Evolutionary conservation across 2,329 filamentous ascomycete genomes (phyloP), one percentile per base, ranked within the genome.

Genomic region (Domatiomyces catenatus): DNA sequence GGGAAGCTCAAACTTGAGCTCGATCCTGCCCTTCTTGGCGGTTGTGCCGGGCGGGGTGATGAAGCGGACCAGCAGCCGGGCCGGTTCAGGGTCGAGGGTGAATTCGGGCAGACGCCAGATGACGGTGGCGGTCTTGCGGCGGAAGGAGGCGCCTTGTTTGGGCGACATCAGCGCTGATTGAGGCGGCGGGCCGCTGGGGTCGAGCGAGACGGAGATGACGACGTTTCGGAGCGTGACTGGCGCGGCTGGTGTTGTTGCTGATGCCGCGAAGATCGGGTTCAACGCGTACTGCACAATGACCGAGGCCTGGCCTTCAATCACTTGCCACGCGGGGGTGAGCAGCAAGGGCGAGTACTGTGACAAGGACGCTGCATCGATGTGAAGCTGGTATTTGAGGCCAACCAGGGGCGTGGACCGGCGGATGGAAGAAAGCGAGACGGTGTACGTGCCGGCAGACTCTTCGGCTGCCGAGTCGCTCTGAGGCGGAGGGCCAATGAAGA

Each of bases 361-460:
- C 12, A 75, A 64, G 51, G 72, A 74, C 36, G 68, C 63, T 17
- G 77, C 73, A 28, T 88, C 81, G 26, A 85, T 68, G 58, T 92
- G 86, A 8, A 95, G 73, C 61, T 89, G 85, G 66, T 96, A 98
- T 53, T 92, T 94, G 71, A 98, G 96, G 6, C 84, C 90, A 5
- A 90, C 81, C 0, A 83, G 77, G 1, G 69, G 69, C 18, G 63
- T 60, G 20, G 86, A 82, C 60, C 82, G 80, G 54, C 74, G 69
- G 56, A 95, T 76, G 62, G 82, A 80, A 12, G 80, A 74, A 5
- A 92, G 69, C 54, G 89, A 79, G 28, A 98, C 71, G 0, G 72
- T 77, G 67, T 93, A 98, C 62, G 90, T 83, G 52, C 93, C 89
- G 2, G 83, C 76, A 52, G 77, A 80, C 28, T 71, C 68, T 32